A percentile compares a stretch with the other conserved stretches of the same genome.
phyloP scores from a whole-genome alignment of 768 basidiomycete genomes.

The Multifurca ochricompacta region DNA sequence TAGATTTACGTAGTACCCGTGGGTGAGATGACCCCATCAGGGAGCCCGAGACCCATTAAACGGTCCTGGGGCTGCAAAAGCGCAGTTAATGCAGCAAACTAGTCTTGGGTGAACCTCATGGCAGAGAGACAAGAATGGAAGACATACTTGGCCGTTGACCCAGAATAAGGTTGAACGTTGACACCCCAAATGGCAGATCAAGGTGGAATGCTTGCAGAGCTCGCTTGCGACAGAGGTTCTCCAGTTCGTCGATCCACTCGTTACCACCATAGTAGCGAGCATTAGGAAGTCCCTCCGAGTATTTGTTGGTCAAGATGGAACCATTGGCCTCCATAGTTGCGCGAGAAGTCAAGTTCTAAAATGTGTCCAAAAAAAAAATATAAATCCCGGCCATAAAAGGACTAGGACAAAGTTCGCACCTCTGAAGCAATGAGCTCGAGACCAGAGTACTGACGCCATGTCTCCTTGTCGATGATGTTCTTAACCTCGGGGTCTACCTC shows the following conservation, averaged over 20 bases:
- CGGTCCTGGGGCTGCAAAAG: constrained; percentile 96
- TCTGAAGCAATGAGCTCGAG: constrained; percentile 99
- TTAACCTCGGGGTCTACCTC: constrained; percentile 93
- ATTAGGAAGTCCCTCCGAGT: constrained; percentile 98
- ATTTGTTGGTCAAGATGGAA: constrained; percentile 98
- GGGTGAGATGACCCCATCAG: constrained; percentile 97
- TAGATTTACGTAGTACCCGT: constrained; percentile 83
- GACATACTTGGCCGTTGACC: constrained; percentile 84
- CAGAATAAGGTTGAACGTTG: constrained; percentile 98
- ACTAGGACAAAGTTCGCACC: constrained; percentile 37
- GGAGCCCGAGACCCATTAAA: constrained; percentile 97
- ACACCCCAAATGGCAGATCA: constrained; percentile 92
- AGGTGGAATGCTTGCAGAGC: constrained; percentile 95
- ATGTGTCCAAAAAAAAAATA: not conserved
- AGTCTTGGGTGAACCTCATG: constrained; percentile 8
- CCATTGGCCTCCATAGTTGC: constrained; percentile 98
- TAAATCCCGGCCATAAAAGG: not conserved
- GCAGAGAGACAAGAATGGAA: not conserved
- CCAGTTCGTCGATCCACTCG: constrained; percentile 96
- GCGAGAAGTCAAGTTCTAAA: constrained; percentile 96
- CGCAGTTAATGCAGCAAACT: constrained; percentile 96
- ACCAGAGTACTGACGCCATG: constrained; percentile 96
- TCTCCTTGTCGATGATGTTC: constrained; percentile 98
- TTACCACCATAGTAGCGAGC: constrained; percentile 98
- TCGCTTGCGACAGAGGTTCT: constrained; percentile 89